phyloP scores from a whole-genome alignment of 495 filamentous ascomycete genomes.

The Lepraria neglecta region DNA sequence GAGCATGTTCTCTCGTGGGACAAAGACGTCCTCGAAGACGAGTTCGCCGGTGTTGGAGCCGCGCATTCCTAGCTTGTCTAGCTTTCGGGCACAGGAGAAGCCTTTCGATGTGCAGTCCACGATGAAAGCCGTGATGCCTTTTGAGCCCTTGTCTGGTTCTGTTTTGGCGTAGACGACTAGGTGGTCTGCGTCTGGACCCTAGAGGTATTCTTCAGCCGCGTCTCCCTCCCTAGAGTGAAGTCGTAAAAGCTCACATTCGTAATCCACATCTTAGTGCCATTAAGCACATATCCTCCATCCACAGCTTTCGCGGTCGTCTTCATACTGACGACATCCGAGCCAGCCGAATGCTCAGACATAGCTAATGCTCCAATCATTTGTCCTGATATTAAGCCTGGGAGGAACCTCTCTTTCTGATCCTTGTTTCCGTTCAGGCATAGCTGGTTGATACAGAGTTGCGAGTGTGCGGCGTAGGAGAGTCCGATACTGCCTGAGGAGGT shows the following conservation, averaged over 20 bases:
- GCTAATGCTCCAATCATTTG: conserved; percentile 82
- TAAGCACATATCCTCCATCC: conserved; percentile 79
- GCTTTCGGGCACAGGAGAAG: conserved; percentile 82
- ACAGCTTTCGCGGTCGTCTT: conserved; percentile 71
- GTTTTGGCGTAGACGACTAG: conserved; percentile 97
- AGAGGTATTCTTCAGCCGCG: background rate
- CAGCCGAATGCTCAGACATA: conserved; percentile 90
- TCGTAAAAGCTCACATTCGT: conserved; percentile 59
- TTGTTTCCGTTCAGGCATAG: conserved; percentile 79
- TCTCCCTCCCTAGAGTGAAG: background rate
- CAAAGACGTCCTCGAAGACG: conserved; percentile 86
- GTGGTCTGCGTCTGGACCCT: conserved; percentile 85
- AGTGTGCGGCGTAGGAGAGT: conserved; percentile 91
- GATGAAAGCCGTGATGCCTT: conserved; percentile 93
- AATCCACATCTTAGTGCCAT: conserved; percentile 99
- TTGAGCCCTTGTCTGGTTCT: conserved; percentile 67
- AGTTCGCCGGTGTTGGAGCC: conserved; percentile 95
- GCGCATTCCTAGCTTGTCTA: conserved; percentile 98
- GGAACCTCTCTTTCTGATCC: conserved; percentile 70
- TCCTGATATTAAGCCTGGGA: conserved; percentile 78
- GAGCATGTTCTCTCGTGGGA: conserved; percentile 74
- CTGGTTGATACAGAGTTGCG: conserved; percentile 95
- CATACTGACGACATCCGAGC: conserved; percentile 94
- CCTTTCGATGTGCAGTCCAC: conserved; percentile 67
- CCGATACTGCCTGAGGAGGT: conserved; percentile 70